Conservation (phyloP, 192 early-diverging fungal species). For the Haplosporangium gracile region DNA sequence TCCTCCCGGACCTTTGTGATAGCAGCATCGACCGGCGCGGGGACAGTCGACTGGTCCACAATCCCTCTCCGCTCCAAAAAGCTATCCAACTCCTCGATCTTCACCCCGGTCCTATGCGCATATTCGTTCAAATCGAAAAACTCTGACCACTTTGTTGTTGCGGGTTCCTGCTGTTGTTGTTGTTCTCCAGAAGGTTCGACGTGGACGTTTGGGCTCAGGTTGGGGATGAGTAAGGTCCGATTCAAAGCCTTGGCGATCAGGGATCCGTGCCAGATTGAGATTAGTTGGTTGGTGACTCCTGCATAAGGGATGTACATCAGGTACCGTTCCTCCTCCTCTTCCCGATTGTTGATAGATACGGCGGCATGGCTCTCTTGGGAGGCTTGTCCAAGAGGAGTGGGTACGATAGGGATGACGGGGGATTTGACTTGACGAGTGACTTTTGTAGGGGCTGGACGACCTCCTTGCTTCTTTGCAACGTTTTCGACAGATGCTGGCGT, state of each 20-base stretch:
- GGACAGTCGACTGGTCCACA: slow-evolving; percentile 13
- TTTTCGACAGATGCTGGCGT: background rate
- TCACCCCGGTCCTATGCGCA: slow-evolving; percentile 12
- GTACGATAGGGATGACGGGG: background rate
- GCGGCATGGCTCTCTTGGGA: background rate
- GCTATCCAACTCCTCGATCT: slow-evolving; percentile 35
- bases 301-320: slow-evolving; percentile 52
- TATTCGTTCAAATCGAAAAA: slow-evolving; percentile 42
- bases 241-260: slow-evolving; percentile 52
- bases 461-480: background rate
- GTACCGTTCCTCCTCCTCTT: slow-evolving; percentile 12
- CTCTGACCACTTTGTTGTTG: slow-evolving; percentile 43
- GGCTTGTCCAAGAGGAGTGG: background rate
- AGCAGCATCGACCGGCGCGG: background rate
- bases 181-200: slow-evolving; percentile 14
- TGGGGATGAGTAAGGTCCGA: slow-evolving; percentile 42
- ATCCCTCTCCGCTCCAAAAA: slow-evolving; percentile 36
- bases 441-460: background rate
- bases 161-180: slow-evolving; percentile 6
- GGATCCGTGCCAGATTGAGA: slow-evolving; percentile 53
- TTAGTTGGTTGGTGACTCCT: slow-evolving; percentile 48
- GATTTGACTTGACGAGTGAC: slow-evolving; percentile 11
- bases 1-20: background rate
- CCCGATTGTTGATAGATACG: background rate
- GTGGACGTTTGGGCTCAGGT: slow-evolving; percentile 48